Evolutionary conservation across 2,329 filamentous ascomycete species (phyloP), one percentile per base, ranked within the genome.

Genomic region (Cercospora citrullina): DNA sequence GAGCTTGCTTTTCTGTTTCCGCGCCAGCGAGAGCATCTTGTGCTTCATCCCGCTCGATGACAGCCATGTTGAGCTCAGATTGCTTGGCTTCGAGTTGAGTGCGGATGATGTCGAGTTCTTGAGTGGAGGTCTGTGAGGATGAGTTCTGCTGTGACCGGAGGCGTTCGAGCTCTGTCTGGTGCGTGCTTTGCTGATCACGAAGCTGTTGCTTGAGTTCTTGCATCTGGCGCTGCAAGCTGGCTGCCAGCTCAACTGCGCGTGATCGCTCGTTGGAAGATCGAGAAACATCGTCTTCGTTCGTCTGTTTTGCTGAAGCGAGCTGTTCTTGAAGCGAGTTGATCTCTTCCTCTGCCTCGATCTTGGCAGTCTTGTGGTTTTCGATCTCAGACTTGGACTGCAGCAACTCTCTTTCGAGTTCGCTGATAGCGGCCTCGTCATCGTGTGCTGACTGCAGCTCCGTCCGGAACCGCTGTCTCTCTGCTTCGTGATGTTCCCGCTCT

Each of bases 41-140:
- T 2, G 71, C 71, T 51, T 70, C 71, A 39, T 76, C 75, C 10
- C 75, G 72, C 58, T 76, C 74, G 48, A 75, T 58, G 16, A 73
- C 69, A 26, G 72, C 71, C 57, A 70, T 70, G 67, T 75, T 77
- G 63, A 76, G 67, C 9, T 68, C 63, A 18, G 68, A 69, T 51
- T 72, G 70, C 61, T 73, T 70, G 18, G 70, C 66, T 59, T 75
- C 73, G 10, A 72, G 59, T 31, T 75, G 71, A 4, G 45, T 62
- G 10, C 69, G 71, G 31, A 74, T 51, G 26, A 70, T 62, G 14
- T 69, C 53, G 30, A 69, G 66, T 18, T 69, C 71, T 33, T 71
- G 65, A 10, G 59, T 45, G 4, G 71, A 65, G 23, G 63, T 71
- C 23, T 69, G 36, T 36, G 59, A 60, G 6, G 65, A 62, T 48